Percentiles rank a stretch among this genome's conserved stretches.
Conservation (phyloP, 768 basidiomycete species). For the Asterophora lycoperdoides region DNA sequence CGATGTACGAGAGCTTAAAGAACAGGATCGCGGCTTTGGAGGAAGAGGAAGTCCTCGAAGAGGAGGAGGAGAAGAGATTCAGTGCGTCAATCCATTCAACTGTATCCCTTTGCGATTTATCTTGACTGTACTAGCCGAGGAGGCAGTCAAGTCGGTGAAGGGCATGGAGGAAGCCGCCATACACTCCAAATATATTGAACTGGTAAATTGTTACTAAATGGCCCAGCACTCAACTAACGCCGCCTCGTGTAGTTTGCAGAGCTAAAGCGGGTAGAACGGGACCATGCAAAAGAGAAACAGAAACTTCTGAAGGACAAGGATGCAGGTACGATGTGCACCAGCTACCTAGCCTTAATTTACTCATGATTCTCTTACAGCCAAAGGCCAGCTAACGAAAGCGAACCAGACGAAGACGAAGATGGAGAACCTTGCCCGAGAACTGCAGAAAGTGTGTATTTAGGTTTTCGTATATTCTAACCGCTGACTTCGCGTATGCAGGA, state of each 20-base stretch:
- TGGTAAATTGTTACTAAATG: constrained; percentile 47
- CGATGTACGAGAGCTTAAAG: constrained; percentile 87
- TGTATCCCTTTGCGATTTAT: constrained; percentile 13
- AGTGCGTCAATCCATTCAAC: constrained; percentile 41
- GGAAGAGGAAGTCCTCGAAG: constrained; percentile 81
- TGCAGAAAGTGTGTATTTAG: constrained; percentile 68
- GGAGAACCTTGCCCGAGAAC: constrained; percentile 83
- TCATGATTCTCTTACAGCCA: constrained; percentile 44
- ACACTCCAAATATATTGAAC: constrained; percentile 83
- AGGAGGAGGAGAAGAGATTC: constrained; percentile 79
- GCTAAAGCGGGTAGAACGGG: constrained; percentile 80
- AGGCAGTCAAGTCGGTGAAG: constrained; percentile 81
- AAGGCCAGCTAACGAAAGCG: constrained; percentile 80
- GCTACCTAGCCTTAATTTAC: constrained; percentile 2
- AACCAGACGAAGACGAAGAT: constrained; percentile 88
- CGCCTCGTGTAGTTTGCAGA: constrained; percentile 68
- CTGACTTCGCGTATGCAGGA: constrained; percentile 47
- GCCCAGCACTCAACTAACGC: constrained; percentile 16
- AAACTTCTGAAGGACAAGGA: constrained; percentile 90
- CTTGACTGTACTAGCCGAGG: constrained; percentile 56
- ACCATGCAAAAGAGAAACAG: constrained; percentile 90
- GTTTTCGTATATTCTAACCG: neutral
- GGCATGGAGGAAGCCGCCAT: constrained; percentile 80
- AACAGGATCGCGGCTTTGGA: constrained; percentile 86
- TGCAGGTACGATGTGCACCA: constrained; percentile 51